A percentile compares a stretch with the other conserved stretches of the same genome.
Evolutionary conservation across 495 filamentous ascomycete genomes (phyloP).

Genomic region (Penicillium goetzii): DNA sequence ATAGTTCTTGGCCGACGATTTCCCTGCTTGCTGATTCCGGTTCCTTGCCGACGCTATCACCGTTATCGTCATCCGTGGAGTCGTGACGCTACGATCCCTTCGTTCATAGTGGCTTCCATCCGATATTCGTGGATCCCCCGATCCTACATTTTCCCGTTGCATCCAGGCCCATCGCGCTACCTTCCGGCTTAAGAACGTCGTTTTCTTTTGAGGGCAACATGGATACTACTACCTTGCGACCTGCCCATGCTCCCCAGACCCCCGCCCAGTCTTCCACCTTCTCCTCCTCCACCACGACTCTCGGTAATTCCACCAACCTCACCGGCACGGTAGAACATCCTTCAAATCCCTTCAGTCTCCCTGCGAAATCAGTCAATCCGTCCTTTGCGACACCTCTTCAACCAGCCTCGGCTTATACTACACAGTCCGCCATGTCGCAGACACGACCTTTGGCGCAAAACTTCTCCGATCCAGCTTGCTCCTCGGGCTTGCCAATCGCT

Average conservation of each 20-base stretch:
- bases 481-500: slow-evolving; percentile 13
- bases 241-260: slow-evolving; percentile 23
- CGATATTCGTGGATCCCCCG: slow-evolving; percentile 8
- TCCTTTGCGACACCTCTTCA: slow-evolving; percentile 22
- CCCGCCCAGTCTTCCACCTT: slow-evolving; percentile 22
- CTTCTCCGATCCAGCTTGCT: slow-evolving; percentile 20
- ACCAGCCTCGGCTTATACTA: slow-evolving; percentile 17
- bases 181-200: slow-evolving; percentile 4
- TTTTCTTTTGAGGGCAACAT: slow-evolving; percentile 13
- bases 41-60: slow-evolving; percentile 15
- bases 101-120: slow-evolving; percentile 15
- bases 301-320: slow-evolving; percentile 13
- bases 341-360: slow-evolving; percentile 17
- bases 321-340: background rate
- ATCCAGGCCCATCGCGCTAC: slow-evolving; percentile 3
- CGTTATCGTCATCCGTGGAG: slow-evolving; percentile 21
- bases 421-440: slow-evolving; percentile 23
- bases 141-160: slow-evolving; percentile 12
- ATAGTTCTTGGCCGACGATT: slow-evolving; percentile 1
- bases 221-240: slow-evolving; percentile 27
- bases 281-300: slow-evolving; percentile 18
- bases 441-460: slow-evolving; percentile 27
- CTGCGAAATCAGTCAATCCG: slow-evolving; percentile 20
- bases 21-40: slow-evolving; percentile 4
- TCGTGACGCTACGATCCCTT: slow-evolving; percentile 15